Conservation (phyloP, 2,329 filamentous ascomycete genomes). For the Pleomassaria siparia region DNA sequence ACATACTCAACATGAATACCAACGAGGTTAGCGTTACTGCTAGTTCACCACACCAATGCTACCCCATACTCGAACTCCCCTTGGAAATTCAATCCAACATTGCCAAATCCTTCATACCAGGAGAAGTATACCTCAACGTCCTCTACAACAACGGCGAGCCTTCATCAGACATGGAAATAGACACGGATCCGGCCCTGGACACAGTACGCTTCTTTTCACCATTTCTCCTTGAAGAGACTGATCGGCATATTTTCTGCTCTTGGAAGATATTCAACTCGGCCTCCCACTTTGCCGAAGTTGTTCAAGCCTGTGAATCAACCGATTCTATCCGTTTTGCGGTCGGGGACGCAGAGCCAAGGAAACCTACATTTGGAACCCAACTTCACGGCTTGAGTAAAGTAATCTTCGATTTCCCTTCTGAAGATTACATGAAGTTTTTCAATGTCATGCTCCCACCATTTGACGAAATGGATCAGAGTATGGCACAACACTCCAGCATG, state of each 20-base stretch:
- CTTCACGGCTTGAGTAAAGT: conserved; percentile 17
- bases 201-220: background rate
- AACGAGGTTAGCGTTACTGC: too few relatives aligned
- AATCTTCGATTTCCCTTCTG: conserved; percentile 9
- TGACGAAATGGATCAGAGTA: conserved; percentile 5
- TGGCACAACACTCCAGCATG: too few relatives aligned
- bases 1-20: too few relatives aligned
- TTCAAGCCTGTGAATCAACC: too few relatives aligned
- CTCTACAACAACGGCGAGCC: background rate
- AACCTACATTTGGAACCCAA: background rate
- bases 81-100: background rate
- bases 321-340: background rate
- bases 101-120: background rate
- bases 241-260: background rate
- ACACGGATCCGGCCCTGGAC: background rate
- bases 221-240: background rate
- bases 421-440: conserved; percentile 18
- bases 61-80: background rate
- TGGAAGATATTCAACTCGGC: background rate
- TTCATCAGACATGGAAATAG: background rate
- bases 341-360: background rate
- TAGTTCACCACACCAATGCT: too few relatives aligned
- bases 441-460: conserved; percentile 15
- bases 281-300: background rate
- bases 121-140: background rate